Evolutionary conservation across 805 yeast genomes (phyloP).

Genomic region (Blastobotrys terrestris): DNA sequence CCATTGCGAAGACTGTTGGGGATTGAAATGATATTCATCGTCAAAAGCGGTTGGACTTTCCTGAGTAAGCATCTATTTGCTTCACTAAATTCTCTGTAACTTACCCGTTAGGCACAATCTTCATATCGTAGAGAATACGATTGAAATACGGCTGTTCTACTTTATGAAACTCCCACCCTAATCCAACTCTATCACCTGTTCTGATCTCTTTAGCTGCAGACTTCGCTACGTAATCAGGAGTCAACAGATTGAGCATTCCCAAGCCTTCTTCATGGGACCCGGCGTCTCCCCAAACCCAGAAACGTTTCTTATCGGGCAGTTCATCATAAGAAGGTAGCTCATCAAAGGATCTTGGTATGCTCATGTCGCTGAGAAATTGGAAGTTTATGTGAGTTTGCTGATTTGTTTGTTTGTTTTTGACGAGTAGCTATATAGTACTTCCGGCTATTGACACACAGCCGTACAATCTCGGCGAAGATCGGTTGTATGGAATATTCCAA

Average conservation of each 20-base stretch:
- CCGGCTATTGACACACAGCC: no score
- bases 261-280: conserved; percentile 26
- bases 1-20: conserved; percentile 32
- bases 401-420: no score
- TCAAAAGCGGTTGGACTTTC: conserved; percentile 18
- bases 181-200: conserved; percentile 20
- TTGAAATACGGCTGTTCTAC: conserved; percentile 19
- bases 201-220: conserved; percentile 17
- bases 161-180: conserved; percentile 21
- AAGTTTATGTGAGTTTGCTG: no score
- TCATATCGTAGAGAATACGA: conserved; percentile 3
- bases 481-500: background rate
- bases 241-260: conserved; percentile 23
- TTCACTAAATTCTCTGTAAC: no score
- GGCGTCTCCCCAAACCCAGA: conserved; percentile 26
- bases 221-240: conserved; percentile 22
- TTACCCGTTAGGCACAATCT: background rate
- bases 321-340: conserved; percentile 21
- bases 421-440: no score
- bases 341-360: background rate
- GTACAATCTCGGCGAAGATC: no score
- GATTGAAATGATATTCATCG: conserved; percentile 27
- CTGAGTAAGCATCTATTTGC: background rate
- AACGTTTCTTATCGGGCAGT: conserved; percentile 21
- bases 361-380: background rate